phyloP scores from a whole-genome alignment of 495 filamentous ascomycete species.

The Cenococcum geophilum region DNA sequence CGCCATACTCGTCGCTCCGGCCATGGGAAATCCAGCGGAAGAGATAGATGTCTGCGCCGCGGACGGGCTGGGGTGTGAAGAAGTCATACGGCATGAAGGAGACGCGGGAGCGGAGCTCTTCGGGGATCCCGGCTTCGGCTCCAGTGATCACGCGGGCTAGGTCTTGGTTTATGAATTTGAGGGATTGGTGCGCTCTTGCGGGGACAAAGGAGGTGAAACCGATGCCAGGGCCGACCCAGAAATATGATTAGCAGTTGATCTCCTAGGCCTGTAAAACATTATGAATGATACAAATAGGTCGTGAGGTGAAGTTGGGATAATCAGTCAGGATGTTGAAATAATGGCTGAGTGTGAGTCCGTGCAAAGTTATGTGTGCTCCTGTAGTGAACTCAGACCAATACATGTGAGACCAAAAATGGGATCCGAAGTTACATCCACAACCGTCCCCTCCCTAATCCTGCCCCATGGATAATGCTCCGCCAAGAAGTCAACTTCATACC shows the following conservation, averaged over 20 bases:
- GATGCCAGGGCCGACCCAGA: no score
- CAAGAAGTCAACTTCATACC: neutral
- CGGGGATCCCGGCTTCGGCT: neutral
- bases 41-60: constrained; percentile 43
- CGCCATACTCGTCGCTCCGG: constrained; percentile 33
- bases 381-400: no score
- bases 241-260: no score
- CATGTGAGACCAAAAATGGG: neutral
- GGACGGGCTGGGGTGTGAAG: constrained; percentile 10
- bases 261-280: no score
- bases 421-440: constrained; percentile 1
- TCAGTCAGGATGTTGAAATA: no score
- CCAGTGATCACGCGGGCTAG: neutral
- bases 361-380: no score
- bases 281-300: no score
- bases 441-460: neutral
- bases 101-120: neutral
- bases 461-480: neutral
- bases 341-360: no score
- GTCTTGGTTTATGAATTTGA: constrained; percentile 1
- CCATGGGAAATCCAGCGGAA: constrained; percentile 42
- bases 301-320: no score
- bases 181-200: neutral
- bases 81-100: constrained; percentile 2
- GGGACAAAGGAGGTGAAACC: neutral